Evolutionary conservation across 306 rosid species (phyloP).

Genomic region (Lathyrus oleraceus): DNA sequence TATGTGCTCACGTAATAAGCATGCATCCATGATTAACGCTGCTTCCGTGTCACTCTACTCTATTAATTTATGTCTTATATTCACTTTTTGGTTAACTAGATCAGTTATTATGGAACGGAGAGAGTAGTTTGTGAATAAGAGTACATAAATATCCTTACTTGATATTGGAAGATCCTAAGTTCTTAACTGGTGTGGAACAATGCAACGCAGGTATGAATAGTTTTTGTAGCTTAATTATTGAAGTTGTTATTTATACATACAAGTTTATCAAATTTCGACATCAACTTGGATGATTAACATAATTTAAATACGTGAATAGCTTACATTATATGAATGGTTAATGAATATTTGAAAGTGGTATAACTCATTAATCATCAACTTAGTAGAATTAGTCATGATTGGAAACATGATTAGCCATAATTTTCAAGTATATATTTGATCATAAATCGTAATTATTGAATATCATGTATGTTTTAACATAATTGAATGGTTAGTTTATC

Average conservation of each 20-base stretch:
- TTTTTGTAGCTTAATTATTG: neutral
- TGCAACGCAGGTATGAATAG: slow-evolving; percentile 51
- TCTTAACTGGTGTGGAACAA: slow-evolving; percentile 39
- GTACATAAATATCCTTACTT: slow-evolving; percentile 40
- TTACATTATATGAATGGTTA: neutral
- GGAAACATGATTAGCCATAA: neutral
- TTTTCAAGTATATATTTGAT: neutral
- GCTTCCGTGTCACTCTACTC: neutral
- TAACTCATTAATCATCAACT: neutral
- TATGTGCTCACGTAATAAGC: neutral
- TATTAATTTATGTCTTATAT: neutral
- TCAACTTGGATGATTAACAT: neutral
- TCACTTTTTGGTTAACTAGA: too few species aligned
- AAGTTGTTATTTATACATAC: neutral
- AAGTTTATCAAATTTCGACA: neutral
- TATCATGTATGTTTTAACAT: neutral
- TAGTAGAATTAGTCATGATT: too few species aligned
- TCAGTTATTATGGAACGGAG: too few species aligned
- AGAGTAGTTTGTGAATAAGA: slow-evolving; percentile 34
- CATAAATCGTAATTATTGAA: neutral
- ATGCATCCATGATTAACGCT: slow-evolving; percentile 9
- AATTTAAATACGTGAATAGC: neutral
- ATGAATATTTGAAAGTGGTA: neutral
- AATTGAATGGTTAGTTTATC: neutral
- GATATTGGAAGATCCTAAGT: slow-evolving; percentile 33